Conservation (phyloP, 805 yeast species). For the Zygoascus flipseniorum region DNA sequence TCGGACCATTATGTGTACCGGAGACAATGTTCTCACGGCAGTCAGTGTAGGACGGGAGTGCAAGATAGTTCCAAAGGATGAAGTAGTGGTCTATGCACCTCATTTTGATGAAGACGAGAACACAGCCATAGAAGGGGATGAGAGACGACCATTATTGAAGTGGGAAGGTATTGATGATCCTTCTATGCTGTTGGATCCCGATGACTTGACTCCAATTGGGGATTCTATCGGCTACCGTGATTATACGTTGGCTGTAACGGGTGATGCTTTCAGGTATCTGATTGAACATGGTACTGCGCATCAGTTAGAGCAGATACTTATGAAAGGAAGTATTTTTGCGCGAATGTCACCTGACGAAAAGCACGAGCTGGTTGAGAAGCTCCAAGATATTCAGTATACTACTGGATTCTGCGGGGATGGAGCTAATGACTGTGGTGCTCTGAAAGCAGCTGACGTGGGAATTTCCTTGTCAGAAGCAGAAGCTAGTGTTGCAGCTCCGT, state of each 20-base stretch:
- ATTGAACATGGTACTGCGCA: slow-evolving; percentile 42
- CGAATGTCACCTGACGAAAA: slow-evolving; percentile 99
- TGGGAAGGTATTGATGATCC: slow-evolving; percentile 39
- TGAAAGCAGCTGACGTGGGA: slow-evolving; percentile 97
- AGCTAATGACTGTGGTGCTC: slow-evolving; percentile 98
- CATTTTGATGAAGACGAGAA: slow-evolving; percentile 39
- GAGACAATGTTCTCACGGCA: slow-evolving; percentile 92
- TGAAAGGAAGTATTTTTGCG: slow-evolving; percentile 76
- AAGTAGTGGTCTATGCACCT: slow-evolving; percentile 53
- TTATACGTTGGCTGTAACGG: slow-evolving; percentile 79
- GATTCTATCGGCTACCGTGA: slow-evolving; percentile 30
- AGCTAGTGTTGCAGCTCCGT: slow-evolving; percentile 98
- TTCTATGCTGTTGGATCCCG: slow-evolving; percentile 48
- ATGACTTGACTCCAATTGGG: slow-evolving; percentile 38
- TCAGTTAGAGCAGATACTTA: slow-evolving; percentile 46
- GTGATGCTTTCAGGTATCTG: slow-evolving; percentile 79
- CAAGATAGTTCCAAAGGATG: slow-evolving; percentile 44
- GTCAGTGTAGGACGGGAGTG: slow-evolving; percentile 88
- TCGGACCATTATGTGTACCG: slow-evolving; percentile 93
- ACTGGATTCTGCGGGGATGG: slow-evolving; percentile 99
- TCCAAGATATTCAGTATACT: slow-evolving; percentile 79
- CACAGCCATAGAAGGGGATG: slow-evolving; percentile 4
- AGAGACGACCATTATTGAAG: slow-evolving; percentile 6
- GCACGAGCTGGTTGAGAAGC: slow-evolving; percentile 84
- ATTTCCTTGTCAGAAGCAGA: slow-evolving; percentile 94